These are phyloP conservation scores for Dothidotthia symphoricarpi DNA, from an alignment of 2,329 filamentous ascomycete genomes.

Conservation along the genomic window DNA sequence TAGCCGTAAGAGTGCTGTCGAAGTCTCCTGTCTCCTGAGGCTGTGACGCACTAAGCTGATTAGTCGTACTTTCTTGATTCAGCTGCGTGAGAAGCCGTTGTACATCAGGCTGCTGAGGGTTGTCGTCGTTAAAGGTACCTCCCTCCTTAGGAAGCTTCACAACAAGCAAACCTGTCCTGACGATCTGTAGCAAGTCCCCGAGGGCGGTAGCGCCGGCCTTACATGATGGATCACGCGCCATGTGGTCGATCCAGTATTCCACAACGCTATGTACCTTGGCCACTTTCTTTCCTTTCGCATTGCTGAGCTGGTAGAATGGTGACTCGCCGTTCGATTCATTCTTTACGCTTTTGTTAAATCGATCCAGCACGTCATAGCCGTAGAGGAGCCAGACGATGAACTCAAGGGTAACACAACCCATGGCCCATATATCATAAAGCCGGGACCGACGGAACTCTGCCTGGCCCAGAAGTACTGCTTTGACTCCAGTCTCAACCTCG, in stretches of 20 bases:
- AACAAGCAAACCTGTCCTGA: background rate
- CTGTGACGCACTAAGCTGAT: no score
- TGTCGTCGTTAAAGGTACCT: no score
- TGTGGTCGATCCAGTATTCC: conserved; percentile 5
- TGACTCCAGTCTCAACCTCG: conserved; percentile 8
- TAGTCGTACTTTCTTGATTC: no score
- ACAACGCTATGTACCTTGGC: conserved; percentile 2
- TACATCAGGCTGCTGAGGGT: no score
- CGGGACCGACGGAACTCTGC: conserved; percentile 11
- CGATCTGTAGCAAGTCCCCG: background rate
- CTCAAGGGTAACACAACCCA: conserved; percentile 26
- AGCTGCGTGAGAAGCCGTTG: no score
- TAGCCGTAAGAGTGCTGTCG: no score
- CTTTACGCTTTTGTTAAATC: conserved; percentile 1
- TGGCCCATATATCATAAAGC: conserved; percentile 24
- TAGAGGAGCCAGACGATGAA: conserved; percentile 23
- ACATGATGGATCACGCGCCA: conserved; percentile 3
- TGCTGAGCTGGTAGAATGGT: background rate
- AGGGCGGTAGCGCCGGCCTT: background rate
- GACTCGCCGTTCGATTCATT: no score
- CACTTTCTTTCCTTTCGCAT: background rate
- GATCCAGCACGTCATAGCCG: conserved; percentile 5
- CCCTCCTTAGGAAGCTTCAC: no score
- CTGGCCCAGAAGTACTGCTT: background rate
- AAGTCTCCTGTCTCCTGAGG: no score